These are phyloP conservation scores for Corylus heterophylla DNA, from an alignment of 306 rosid species.

Conservation along the genomic window DNA sequence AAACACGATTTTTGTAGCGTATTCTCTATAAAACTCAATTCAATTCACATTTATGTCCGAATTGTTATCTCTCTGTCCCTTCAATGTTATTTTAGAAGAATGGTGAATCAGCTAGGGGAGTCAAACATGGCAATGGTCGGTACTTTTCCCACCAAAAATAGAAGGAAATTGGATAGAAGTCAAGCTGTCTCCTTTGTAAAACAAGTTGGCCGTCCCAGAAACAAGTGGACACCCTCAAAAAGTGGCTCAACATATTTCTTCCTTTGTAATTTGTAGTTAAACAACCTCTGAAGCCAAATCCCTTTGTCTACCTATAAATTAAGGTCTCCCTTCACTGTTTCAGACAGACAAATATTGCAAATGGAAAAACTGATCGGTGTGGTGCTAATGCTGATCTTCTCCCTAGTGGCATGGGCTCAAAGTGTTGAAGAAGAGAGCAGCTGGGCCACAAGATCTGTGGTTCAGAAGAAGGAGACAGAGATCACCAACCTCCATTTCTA, in stretches of 20 bases:
- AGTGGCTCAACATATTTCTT: background rate
- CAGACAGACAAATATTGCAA: background rate
- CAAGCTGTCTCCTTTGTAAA: too few relatives aligned
- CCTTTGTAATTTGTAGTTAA: background rate
- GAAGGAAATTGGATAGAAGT: too few relatives aligned
- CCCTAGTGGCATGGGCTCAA: slow-evolving; percentile 16
- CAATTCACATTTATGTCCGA: too few relatives aligned
- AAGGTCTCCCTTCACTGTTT: background rate
- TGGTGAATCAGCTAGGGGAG: too few relatives aligned
- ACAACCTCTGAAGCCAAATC: background rate
- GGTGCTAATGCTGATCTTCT: slow-evolving; percentile 7
- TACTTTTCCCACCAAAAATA: too few relatives aligned
- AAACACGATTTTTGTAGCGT: too few relatives aligned
- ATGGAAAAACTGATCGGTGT: slow-evolving; percentile 41
- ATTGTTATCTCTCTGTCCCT: too few relatives aligned
- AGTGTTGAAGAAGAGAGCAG: slow-evolving; percentile 29
- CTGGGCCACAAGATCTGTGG: slow-evolving; percentile 31
- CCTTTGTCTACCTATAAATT: background rate
- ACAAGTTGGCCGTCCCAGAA: background rate
- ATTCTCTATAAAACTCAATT: too few relatives aligned
- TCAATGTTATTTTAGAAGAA: too few relatives aligned
- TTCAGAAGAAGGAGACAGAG: slow-evolving; percentile 39
- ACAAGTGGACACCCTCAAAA: background rate
- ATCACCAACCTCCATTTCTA: slow-evolving; percentile 67
- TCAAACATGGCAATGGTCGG: background rate